Evolutionary conservation across 495 filamentous ascomycete genomes (phyloP).

Genomic region (Neurospora sp.): DNA sequence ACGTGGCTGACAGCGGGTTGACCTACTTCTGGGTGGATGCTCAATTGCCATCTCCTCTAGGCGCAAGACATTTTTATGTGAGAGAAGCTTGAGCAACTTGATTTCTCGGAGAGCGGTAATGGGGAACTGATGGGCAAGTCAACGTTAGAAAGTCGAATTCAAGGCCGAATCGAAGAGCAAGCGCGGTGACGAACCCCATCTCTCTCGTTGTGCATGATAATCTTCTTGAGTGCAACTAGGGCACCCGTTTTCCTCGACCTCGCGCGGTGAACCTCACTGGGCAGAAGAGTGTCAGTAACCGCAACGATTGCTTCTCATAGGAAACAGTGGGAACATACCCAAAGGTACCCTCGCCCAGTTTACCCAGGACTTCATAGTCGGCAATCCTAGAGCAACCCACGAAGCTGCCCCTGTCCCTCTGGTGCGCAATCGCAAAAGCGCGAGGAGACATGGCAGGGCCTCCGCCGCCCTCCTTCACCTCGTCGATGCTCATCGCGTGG

Average conservation of each 20-base stretch:
- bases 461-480: slow-evolving; percentile 5
- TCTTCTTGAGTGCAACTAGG: slow-evolving; percentile 88
- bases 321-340: slow-evolving; percentile 46
- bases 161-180: neutral
- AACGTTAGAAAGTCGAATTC: slow-evolving; percentile 5
- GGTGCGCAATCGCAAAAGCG: slow-evolving; percentile 35
- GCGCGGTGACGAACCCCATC: slow-evolving; percentile 50
- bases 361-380: slow-evolving; percentile 80
- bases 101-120: slow-evolving; percentile 80
- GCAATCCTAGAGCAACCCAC: slow-evolving; percentile 76
- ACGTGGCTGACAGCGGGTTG: neutral
- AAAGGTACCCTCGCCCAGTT: slow-evolving; percentile 96
- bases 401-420: slow-evolving; percentile 47
- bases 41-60: slow-evolving; percentile 97
- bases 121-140: slow-evolving; percentile 43
- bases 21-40: slow-evolving; percentile 49
- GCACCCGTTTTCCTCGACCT: slow-evolving; percentile 60
- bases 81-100: slow-evolving; percentile 89
- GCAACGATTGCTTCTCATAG: neutral
- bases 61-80: slow-evolving; percentile 76
- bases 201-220: slow-evolving; percentile 78
- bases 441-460: slow-evolving; percentile 25
- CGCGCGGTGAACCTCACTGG: slow-evolving; percentile 85
- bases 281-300: slow-evolving; percentile 9
- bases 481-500: slow-evolving; percentile 17